phyloP scores from a whole-genome alignment of 169 alveolate species.

The Cyclospora cayetanensis region DNA sequence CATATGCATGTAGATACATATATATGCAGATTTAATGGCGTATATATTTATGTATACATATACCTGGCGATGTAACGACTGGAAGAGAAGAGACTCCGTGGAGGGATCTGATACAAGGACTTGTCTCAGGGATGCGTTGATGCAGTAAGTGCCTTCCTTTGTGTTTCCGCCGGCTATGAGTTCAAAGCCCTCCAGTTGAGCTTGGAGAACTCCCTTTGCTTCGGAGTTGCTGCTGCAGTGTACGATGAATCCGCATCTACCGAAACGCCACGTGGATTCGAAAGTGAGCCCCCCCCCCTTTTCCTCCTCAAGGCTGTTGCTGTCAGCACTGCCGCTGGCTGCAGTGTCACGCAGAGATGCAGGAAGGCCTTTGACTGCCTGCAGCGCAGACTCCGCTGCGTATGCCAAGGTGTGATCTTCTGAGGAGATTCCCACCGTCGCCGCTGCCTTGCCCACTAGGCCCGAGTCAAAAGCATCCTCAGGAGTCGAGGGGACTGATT shows the following conservation, averaged over 20 bases:
- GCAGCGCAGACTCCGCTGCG: conserved; percentile 38
- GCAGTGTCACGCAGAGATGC: conserved; percentile 5
- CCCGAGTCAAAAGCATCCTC: neutral
- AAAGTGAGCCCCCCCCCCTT: neutral
- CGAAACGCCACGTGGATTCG: conserved; percentile 10
- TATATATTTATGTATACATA: too few species aligned
- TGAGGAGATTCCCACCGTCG: neutral
- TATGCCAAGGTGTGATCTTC: neutral
- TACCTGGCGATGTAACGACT: conserved; percentile 48
- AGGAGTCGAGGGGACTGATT: conserved; percentile 3
- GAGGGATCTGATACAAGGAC: conserved; percentile 68
- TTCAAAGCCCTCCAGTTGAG: conserved; percentile 36
- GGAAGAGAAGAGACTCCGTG: conserved; percentile 64
- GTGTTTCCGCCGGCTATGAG: conserved; percentile 33
- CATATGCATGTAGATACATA: too few species aligned
- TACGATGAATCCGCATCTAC: conserved; percentile 37
- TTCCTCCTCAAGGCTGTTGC: conserved; percentile 24
- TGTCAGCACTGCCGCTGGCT: neutral
- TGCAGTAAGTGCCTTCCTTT: conserved; percentile 36
- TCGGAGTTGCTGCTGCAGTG: conserved; percentile 61
- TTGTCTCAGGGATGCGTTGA: conserved; percentile 53
- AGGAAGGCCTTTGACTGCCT: conserved; percentile 28
- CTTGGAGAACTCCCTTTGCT: conserved; percentile 49
- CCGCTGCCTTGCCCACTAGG: neutral
- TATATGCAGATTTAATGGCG: too few species aligned